phyloP scores from a whole-genome alignment of 2,329 filamentous ascomycete genomes.

The Cladosporium phlei region DNA sequence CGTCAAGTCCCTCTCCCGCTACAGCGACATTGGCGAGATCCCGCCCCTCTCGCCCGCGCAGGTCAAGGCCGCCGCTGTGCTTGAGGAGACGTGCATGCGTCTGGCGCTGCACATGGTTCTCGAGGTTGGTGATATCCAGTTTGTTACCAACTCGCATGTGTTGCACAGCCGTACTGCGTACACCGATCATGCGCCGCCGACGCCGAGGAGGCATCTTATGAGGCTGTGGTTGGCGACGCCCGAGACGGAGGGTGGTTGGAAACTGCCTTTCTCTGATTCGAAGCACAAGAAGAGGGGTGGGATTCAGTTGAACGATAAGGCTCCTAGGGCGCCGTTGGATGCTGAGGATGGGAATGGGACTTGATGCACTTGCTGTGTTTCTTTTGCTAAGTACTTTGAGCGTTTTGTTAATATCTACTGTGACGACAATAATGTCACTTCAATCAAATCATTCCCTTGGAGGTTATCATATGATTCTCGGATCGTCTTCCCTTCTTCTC shows the following conservation, averaged over 20 bases:
- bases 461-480: too few species aligned
- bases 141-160: conserved; percentile 74
- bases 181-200: conserved; percentile 63
- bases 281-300: conserved; percentile 82
- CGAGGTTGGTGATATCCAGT: conserved; percentile 84
- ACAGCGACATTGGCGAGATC: conserved; percentile 67
- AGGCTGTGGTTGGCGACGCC: conserved; percentile 80
- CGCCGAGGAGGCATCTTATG: conserved; percentile 71
- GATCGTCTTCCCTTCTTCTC: too few species aligned
- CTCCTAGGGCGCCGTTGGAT: conserved; percentile 70
- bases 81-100: conserved; percentile 71
- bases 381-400: too few species aligned
- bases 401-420: too few species aligned
- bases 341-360: conserved; percentile 49
- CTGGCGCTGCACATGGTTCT: conserved; percentile 79
- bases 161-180: conserved; percentile 79
- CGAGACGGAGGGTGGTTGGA: conserved; percentile 79
- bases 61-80: conserved; percentile 59
- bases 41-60: conserved; percentile 68
- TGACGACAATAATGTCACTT: too few species aligned
- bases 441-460: too few species aligned
- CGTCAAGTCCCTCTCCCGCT: conserved; percentile 68
- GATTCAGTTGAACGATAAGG: conserved; percentile 77
- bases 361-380: too few species aligned
- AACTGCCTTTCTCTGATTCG: conserved; percentile 74